Evolutionary conservation across 495 filamentous ascomycete species (phyloP).

Genomic region (Penicillium verhagenii): DNA sequence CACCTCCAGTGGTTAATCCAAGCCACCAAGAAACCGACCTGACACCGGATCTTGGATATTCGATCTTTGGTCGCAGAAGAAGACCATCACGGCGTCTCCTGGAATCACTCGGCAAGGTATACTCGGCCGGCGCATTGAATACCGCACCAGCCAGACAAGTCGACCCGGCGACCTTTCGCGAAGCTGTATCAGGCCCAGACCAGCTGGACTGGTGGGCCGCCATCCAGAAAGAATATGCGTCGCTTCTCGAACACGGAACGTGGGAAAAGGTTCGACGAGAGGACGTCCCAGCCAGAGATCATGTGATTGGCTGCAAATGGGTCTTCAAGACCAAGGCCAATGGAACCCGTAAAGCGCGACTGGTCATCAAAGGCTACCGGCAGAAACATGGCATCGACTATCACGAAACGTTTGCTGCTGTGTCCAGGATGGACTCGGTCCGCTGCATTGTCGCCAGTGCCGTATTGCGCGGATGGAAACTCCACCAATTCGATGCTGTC

Average conservation of each 20-base stretch:
- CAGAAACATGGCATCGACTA: constrained; percentile 6
- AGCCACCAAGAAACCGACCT: background rate
- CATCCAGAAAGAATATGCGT: constrained; percentile 8
- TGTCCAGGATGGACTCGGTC: constrained; percentile 5
- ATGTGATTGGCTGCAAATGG: constrained; percentile 7
- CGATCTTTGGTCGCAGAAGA: constrained; percentile 2
- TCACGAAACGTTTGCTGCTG: constrained; percentile 6
- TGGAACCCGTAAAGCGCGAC: constrained; percentile 1
- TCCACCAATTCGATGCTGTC: constrained; percentile 10
- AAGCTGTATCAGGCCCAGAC: constrained; percentile 1
- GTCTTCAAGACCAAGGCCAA: constrained; percentile 6
- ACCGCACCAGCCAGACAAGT: background rate
- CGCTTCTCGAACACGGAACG: constrained; percentile 4
- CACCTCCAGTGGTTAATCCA: constrained; percentile 1
- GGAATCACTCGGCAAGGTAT: constrained; percentile 8
- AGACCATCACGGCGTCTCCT: constrained; percentile 2
- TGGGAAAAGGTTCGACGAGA: constrained; percentile 4
- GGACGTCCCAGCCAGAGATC: constrained; percentile 3
- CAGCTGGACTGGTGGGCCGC: constrained; percentile 4
- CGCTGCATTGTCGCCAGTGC: constrained; percentile 10
- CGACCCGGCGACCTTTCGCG: constrained; percentile 4
- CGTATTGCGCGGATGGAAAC: constrained; percentile 6
- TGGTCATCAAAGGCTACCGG: constrained; percentile 7
- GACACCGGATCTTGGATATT: constrained; percentile 7
- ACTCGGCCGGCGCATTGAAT: constrained; percentile 1